Conservation (phyloP, 2,329 filamentous ascomycete genomes). For the Fusarium incarnatum region DNA sequence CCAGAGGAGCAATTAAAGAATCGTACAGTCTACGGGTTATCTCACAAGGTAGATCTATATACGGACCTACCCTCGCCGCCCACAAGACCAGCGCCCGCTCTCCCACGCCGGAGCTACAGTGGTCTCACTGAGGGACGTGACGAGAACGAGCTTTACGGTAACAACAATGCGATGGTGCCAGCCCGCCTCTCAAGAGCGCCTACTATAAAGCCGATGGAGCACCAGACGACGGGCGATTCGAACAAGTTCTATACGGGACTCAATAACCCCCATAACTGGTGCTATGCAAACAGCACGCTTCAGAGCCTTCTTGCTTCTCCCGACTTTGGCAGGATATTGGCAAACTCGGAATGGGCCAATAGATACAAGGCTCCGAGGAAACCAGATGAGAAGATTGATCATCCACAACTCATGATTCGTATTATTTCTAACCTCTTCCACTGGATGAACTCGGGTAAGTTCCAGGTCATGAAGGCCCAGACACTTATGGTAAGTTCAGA, state of each 20-base stretch:
- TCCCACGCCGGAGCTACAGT: slow-evolving; percentile 80
- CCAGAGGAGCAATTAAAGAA: slow-evolving; percentile 43
- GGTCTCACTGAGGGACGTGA: slow-evolving; percentile 68
- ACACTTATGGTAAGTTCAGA: slow-evolving; percentile 67
- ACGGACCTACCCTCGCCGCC: slow-evolving; percentile 68
- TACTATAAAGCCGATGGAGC: slow-evolving; percentile 53
- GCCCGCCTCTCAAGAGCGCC: slow-evolving; percentile 53
- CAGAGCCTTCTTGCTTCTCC: slow-evolving; percentile 84
- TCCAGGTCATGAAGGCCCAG: slow-evolving; percentile 63
- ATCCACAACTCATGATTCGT: slow-evolving; percentile 69
- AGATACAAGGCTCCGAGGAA: slow-evolving; percentile 76
- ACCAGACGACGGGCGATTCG: slow-evolving; percentile 59
- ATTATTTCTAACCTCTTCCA: slow-evolving; percentile 70
- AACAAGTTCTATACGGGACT: slow-evolving; percentile 68
- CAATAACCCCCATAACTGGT: slow-evolving; percentile 83
- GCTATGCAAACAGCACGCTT: slow-evolving; percentile 92
- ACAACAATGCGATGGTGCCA: slow-evolving; percentile 55
- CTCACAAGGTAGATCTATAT: slow-evolving; percentile 56
- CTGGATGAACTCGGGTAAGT: slow-evolving; percentile 65
- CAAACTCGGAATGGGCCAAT: slow-evolving; percentile 69
- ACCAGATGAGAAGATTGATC: slow-evolving; percentile 63
- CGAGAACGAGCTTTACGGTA: slow-evolving; percentile 51
- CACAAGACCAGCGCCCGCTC: slow-evolving; percentile 73
- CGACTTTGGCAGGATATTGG: slow-evolving; percentile 72
- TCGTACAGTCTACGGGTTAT: slow-evolving; percentile 46